Conservation (phyloP, 306 rosid genomes). For the Alnus glutinosa region DNA sequence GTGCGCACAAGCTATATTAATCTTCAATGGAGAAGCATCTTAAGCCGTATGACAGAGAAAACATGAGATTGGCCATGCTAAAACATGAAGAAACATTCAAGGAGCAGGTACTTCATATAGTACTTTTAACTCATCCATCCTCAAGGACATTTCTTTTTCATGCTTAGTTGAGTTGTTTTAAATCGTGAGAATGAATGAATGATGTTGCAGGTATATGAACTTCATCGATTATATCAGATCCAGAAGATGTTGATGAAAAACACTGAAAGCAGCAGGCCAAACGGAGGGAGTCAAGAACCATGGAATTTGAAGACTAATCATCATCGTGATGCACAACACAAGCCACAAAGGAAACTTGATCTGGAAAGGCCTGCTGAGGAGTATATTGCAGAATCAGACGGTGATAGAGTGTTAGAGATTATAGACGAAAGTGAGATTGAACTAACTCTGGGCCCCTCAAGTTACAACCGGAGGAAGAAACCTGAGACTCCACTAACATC, state of each 20-base stretch:
- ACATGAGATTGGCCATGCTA: conserved; percentile 73
- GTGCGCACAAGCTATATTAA: conserved; percentile 7
- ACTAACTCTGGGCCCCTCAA: conserved; percentile 76
- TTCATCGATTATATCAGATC: conserved; percentile 77
- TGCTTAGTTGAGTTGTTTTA: background rate
- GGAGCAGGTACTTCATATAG: conserved; percentile 58
- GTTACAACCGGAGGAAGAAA: conserved; percentile 59
- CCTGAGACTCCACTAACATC: conserved; percentile 50
- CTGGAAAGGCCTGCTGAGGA: conserved; percentile 61
- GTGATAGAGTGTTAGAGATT: conserved; percentile 41
- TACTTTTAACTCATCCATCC: background rate
- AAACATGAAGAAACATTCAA: conserved; percentile 81
- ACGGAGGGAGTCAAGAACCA: conserved; percentile 37
- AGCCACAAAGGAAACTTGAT: conserved; percentile 49
- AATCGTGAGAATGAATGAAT: background rate
- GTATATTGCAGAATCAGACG: conserved; percentile 36
- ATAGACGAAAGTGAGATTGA: conserved; percentile 77
- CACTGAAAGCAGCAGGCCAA: conserved; percentile 39
- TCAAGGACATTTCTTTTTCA: background rate
- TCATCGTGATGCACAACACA: conserved; percentile 28
- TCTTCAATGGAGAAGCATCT: conserved; percentile 72
- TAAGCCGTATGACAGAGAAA: conserved; percentile 63
- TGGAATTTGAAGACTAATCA: conserved; percentile 51
- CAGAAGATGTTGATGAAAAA: conserved; percentile 82
- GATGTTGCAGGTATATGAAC: conserved; percentile 68